These are phyloP conservation scores for Blastocystis sp. DNA, from an alignment of 352 stramenopile species.

Conservation along the genomic window DNA sequence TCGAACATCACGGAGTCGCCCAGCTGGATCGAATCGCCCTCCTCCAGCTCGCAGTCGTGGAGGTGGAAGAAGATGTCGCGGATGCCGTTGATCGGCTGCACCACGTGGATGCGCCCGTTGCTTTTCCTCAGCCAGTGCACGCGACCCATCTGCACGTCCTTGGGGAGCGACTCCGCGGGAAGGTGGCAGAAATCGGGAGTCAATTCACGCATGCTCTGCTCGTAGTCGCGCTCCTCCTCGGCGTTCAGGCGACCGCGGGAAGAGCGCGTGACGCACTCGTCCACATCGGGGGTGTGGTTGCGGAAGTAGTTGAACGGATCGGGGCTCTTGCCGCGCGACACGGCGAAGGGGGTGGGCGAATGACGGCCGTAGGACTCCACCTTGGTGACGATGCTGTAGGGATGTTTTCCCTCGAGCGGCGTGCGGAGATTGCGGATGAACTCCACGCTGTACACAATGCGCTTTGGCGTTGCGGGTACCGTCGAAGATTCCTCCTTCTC, in stretches of 20 bases:
- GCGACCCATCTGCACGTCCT: constrained; percentile 50
- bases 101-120: constrained; percentile 60
- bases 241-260: constrained; percentile 36
- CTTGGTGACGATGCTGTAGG: constrained; percentile 48
- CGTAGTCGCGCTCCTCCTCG: constrained; percentile 55
- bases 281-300: constrained; percentile 28
- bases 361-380: neutral
- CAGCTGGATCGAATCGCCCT: constrained; percentile 49
- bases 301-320: constrained; percentile 44
- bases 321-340: neutral
- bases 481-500: neutral
- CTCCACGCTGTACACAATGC: neutral
- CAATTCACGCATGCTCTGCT: constrained; percentile 56
- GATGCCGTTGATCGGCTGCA: constrained; percentile 52
- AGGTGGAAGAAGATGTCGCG: constrained; percentile 69
- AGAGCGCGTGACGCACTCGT: constrained; percentile 26
- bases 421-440: constrained; percentile 12
- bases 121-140: constrained; percentile 49
- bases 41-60: constrained; percentile 52
- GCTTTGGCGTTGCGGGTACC: neutral
- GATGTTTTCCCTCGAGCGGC: neutral
- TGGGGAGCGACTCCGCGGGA: constrained; percentile 14
- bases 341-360: neutral
- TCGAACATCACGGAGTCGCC: constrained; percentile 67
- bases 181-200: constrained; percentile 55